Conservation (phyloP, 1,284 basidiomycete genomes). For the Malassezia caprae region DNA sequence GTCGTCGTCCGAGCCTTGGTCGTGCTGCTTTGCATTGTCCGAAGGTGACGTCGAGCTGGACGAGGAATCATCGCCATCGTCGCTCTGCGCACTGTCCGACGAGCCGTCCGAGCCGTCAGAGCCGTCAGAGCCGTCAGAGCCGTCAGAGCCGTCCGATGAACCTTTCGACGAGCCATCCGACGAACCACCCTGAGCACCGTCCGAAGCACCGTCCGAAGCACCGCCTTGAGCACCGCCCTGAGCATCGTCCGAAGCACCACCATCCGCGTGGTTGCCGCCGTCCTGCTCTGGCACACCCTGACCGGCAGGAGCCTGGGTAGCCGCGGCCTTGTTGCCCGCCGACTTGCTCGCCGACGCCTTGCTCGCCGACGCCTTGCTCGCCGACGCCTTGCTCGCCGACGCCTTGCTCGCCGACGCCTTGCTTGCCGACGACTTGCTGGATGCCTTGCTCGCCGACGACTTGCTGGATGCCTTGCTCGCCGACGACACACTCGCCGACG, state of each 20-base stretch:
- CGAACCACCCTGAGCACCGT: too few species aligned
- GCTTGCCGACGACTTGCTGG: not conserved
- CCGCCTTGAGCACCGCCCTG: not conserved
- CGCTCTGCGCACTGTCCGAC: not conserved
- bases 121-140: too few species aligned
- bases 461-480: not conserved
- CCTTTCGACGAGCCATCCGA: too few species aligned
- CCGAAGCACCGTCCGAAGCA: too few species aligned
- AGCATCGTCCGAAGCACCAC: not conserved
- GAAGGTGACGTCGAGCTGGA: not conserved
- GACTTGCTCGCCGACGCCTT: not conserved
- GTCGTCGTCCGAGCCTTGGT: not conserved
- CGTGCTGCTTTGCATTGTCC: not conserved
- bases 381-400: not conserved
- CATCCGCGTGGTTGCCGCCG: not conserved
- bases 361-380: conserved; percentile 2
- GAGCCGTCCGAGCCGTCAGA: too few species aligned
- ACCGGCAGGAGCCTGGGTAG: not conserved
- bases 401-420: conserved; percentile 1
- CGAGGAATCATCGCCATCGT: not conserved
- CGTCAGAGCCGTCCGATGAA: not conserved
- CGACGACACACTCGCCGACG: not conserved
- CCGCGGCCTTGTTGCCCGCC: not conserved
- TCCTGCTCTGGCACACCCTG: not conserved
- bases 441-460: not conserved